phyloP scores from a whole-genome alignment of 2,329 filamentous ascomycete genomes.

The Chrysoporthe puriensis region DNA sequence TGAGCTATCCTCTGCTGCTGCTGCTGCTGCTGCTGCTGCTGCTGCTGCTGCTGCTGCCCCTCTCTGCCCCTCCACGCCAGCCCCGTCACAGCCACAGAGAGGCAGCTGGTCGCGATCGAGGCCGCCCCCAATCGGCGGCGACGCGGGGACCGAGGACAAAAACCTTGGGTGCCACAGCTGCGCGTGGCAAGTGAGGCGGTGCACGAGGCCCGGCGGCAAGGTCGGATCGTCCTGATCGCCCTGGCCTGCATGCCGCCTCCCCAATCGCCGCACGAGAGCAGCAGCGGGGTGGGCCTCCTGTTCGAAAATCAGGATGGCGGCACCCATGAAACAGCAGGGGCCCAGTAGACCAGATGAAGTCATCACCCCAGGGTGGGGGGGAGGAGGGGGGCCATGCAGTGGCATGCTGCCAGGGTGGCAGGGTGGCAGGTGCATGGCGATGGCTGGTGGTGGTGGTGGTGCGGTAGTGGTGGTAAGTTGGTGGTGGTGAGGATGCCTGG shows the following conservation, averaged over 20 bases:
- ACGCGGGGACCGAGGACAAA: not conserved
- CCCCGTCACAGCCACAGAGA: slow-evolving; percentile 14
- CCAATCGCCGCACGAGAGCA: slow-evolving; percentile 1
- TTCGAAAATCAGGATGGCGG: not conserved
- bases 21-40: too few relatives aligned
- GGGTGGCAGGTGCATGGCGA: not conserved
- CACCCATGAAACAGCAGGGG: slow-evolving; percentile 1
- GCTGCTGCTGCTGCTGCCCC: too few relatives aligned
- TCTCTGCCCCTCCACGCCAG: too few relatives aligned
- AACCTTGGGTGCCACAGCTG: not conserved
- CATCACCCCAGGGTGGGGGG: not conserved
- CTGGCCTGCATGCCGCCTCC: too few relatives aligned
- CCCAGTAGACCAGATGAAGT: not conserved
- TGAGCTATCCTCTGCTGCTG: too few relatives aligned
- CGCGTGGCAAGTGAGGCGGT: slow-evolving; percentile 18
- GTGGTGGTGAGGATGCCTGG: not conserved
- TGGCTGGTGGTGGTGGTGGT: not conserved
- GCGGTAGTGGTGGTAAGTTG: too few relatives aligned
- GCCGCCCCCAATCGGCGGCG: not conserved
- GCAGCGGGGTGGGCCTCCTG: not conserved
- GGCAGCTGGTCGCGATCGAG: slow-evolving; percentile 8
- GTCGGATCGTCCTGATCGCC: too few relatives aligned
- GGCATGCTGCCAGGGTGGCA: not conserved
- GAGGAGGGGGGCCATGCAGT: not conserved
- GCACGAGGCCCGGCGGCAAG: not conserved